Evolutionary conservation across 345 rosid species (phyloP).

Genomic region (Murraya paniculata): DNA sequence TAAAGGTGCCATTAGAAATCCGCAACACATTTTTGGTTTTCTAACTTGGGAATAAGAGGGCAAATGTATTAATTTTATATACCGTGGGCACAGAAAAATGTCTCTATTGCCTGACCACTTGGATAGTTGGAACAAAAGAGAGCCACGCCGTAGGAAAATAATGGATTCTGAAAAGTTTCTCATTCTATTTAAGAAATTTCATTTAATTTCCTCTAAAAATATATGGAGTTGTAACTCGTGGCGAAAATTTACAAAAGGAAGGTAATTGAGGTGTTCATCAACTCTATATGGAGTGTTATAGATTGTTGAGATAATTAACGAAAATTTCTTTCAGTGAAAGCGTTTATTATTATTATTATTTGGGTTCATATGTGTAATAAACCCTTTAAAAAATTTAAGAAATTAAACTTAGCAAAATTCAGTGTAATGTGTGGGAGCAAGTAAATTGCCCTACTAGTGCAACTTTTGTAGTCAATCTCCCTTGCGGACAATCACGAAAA

Average conservation of each 20-base stretch:
- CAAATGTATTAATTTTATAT: neutral
- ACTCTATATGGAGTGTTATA: no score
- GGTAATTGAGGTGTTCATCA: neutral
- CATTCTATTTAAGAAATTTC: neutral
- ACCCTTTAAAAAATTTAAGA: neutral
- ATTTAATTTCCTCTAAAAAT: no score
- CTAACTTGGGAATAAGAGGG: neutral
- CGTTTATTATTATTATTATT: neutral
- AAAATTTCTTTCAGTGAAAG: neutral
- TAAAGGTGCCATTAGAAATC: neutral
- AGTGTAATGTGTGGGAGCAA: no score
- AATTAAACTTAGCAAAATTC: neutral
- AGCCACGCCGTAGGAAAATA: neutral
- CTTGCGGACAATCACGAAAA: no score
- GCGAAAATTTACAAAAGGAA: neutral
- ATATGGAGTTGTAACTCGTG: neutral
- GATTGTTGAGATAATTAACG: no score
- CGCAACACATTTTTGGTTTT: neutral
- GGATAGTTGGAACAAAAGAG: neutral
- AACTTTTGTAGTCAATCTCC: no score
- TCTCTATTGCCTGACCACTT: neutral
- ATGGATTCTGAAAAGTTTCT: neutral
- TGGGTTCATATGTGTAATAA: neutral
- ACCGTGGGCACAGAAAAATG: neutral
- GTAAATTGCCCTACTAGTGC: no score